A percentile compares a stretch with the other conserved stretches of the same genome.
These are phyloP conservation scores for Jaapia argillacea DNA, from an alignment of 768 basidiomycete genomes.

Conservation along the genomic window DNA sequence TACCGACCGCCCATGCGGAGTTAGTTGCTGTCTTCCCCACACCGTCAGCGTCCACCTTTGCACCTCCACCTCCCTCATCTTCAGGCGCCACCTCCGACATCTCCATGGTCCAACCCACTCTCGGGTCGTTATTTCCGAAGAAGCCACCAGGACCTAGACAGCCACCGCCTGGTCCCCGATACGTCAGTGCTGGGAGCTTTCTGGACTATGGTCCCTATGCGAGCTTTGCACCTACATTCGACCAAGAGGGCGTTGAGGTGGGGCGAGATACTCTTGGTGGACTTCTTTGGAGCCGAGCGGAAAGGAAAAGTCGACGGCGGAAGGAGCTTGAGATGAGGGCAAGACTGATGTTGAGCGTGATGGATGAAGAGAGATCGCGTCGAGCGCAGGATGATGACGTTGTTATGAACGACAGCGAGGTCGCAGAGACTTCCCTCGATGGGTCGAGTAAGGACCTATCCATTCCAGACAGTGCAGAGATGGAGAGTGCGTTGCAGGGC, in stretches of 20 bases:
- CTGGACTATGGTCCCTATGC: slow-evolving; percentile 71
- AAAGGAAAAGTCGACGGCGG: slow-evolving; percentile 28
- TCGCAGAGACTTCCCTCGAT: slow-evolving; percentile 7
- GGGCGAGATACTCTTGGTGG: slow-evolving; percentile 54
- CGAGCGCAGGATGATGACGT: slow-evolving; percentile 8
- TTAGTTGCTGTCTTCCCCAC: slow-evolving; percentile 66
- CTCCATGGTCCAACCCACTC: slow-evolving; percentile 25
- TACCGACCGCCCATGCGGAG: slow-evolving; percentile 61
- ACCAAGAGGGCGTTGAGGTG: slow-evolving; percentile 66
- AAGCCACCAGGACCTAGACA: slow-evolving; percentile 30
- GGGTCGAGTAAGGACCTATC: slow-evolving; percentile 16
- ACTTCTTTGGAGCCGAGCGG: slow-evolving; percentile 41
- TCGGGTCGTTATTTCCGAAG: slow-evolving; percentile 45
- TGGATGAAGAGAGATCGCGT: background rate
- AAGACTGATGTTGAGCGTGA: background rate
- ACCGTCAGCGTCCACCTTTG: slow-evolving; percentile 24
- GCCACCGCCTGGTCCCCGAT: slow-evolving; percentile 38
- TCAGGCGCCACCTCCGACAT: slow-evolving; percentile 9
- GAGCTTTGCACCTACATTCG: slow-evolving; percentile 72
- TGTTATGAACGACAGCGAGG: slow-evolving; percentile 6
- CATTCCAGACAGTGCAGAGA: no score
- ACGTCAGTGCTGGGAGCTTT: slow-evolving; percentile 55
- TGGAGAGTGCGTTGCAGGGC: slow-evolving; percentile 36
- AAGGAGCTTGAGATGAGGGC: background rate
- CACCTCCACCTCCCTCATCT: slow-evolving; percentile 21